These are phyloP conservation scores for Diplocarpon rosae DNA, from an alignment of 2,329 filamentous ascomycete species.

Conservation along the genomic window DNA sequence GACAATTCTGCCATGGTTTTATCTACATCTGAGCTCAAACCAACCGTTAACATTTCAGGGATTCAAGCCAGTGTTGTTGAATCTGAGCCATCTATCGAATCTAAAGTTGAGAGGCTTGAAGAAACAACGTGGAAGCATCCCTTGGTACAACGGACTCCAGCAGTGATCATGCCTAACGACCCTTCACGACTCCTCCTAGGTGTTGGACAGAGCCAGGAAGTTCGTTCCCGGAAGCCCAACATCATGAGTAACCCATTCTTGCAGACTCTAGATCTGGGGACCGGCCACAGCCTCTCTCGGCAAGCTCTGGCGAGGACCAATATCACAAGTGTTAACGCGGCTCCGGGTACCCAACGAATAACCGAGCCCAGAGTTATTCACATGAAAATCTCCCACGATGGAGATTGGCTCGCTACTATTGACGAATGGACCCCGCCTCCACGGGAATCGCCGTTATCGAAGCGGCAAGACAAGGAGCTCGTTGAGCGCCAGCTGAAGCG, in stretches of 20 bases:
- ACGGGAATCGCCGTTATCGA: constrained; percentile 53
- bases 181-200: constrained; percentile 57
- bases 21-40: constrained; percentile 79
- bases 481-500: constrained; percentile 39
- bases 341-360: constrained; percentile 59
- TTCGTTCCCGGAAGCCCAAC: constrained; percentile 39
- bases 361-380: constrained; percentile 68
- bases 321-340: constrained; percentile 68
- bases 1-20: constrained; percentile 89
- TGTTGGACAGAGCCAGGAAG: constrained; percentile 50
- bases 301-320: constrained; percentile 87
- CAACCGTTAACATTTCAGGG: constrained; percentile 73
- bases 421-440: constrained; percentile 79
- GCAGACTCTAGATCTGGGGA: constrained; percentile 78
- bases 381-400: constrained; percentile 67
- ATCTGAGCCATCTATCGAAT: constrained; percentile 39
- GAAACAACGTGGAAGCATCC: constrained; percentile 20
- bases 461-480: constrained; percentile 33
- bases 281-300: constrained; percentile 66
- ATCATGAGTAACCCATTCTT: constrained; percentile 50
- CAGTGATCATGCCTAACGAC: constrained; percentile 49
- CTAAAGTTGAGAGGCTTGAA: constrained; percentile 39
- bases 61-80: constrained; percentile 56
- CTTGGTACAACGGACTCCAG: constrained; percentile 37
- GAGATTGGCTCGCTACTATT: constrained; percentile 80